These are phyloP conservation scores for Epichloe uncinata DNA, from an alignment of 2,329 filamentous ascomycete species.

Conservation along the genomic window DNA sequence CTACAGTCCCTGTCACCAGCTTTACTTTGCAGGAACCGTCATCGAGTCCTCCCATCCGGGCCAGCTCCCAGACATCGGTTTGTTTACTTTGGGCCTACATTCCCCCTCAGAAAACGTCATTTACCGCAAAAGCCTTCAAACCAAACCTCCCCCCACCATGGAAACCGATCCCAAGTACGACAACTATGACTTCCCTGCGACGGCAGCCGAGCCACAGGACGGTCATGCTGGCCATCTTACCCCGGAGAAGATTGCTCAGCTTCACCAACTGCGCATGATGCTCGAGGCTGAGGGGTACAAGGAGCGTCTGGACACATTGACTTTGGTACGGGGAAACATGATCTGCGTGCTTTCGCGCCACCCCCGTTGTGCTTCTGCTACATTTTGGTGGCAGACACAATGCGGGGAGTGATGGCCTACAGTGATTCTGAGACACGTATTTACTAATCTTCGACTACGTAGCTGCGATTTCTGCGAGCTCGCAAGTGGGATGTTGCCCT, in stretches of 20 bases:
- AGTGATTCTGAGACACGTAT: no score
- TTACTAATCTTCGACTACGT: not conserved
- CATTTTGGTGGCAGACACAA: not conserved
- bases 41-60: not conserved
- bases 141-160: constrained; percentile 23
- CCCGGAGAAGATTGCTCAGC: constrained; percentile 75
- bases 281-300: constrained; percentile 75
- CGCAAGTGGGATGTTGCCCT: constrained; percentile 85
- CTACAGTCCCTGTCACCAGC: not conserved
- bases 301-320: constrained; percentile 81
- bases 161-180: constrained; percentile 83
- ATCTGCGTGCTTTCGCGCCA: not conserved
- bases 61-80: not conserved
- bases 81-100: not conserved
- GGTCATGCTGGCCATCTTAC: constrained; percentile 87
- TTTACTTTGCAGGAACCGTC: not conserved
- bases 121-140: not conserved
- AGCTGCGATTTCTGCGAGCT: constrained; percentile 84
- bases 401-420: not conserved
- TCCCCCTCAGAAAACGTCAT: not conserved
- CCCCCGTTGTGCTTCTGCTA: not conserved
- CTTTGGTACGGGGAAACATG: constrained; percentile 47
- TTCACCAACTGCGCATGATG: constrained; percentile 70
- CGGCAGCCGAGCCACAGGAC: constrained; percentile 51
- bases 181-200: constrained; percentile 84